A percentile compares a stretch with the other conserved stretches of the same genome.
Evolutionary conservation across 257 asterid species (phyloP).

Genomic region (Solanum habrochaites): DNA sequence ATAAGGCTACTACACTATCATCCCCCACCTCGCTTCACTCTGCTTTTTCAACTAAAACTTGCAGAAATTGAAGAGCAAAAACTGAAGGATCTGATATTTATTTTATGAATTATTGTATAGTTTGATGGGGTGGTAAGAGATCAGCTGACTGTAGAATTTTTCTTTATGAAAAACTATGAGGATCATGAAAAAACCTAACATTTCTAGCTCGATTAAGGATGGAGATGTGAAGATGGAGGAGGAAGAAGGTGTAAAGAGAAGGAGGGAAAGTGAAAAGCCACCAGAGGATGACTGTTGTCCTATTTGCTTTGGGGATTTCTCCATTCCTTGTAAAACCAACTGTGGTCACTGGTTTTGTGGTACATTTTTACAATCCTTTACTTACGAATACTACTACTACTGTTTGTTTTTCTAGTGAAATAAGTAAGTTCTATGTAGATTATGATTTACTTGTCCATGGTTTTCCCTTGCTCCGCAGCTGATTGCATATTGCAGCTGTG

Average conservation of each 20-base stretch:
- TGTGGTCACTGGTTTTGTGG: conserved; percentile 72
- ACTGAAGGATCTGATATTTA: background rate
- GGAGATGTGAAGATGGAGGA: background rate
- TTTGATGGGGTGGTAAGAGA: background rate
- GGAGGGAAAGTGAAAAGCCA: conserved; percentile 10
- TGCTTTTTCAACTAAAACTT: background rate
- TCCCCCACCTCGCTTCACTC: background rate
- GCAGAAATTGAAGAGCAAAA: background rate
- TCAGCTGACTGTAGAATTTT: background rate
- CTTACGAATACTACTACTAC: background rate
- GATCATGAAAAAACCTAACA: background rate
- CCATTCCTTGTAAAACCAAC: conserved; percentile 39
- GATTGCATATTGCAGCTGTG: conserved; percentile 53
- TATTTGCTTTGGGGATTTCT: conserved; percentile 48
- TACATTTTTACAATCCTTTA: background rate
- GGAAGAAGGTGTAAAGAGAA: background rate
- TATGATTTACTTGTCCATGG: background rate
- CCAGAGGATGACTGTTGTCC: conserved; percentile 55
- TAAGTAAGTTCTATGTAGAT: background rate
- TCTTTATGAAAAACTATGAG: background rate
- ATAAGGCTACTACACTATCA: background rate
- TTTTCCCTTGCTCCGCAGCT: conserved; percentile 9
- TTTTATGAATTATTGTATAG: background rate
- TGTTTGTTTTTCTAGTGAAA: background rate
- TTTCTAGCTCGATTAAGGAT: background rate